These are phyloP conservation scores for Mortierella antarctica DNA, from an alignment of 192 early-diverging fungal species.

Conservation along the genomic window DNA sequence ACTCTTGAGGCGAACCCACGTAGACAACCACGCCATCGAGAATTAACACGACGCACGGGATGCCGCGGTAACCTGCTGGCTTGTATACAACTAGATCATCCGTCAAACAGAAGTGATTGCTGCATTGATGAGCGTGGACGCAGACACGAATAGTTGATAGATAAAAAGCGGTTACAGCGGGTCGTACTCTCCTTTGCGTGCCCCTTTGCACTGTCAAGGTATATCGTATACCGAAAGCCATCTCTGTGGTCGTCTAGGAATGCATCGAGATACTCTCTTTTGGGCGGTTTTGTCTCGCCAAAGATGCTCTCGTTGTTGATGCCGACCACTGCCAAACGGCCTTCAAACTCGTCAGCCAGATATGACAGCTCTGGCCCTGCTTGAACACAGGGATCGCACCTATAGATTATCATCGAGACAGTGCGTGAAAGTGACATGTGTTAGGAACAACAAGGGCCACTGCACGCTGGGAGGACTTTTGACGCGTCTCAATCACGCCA, in stretches of 20 bases:
- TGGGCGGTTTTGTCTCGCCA: conserved; percentile 12
- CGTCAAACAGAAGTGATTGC: not conserved
- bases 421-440: not conserved
- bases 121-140: not conserved
- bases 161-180: not conserved
- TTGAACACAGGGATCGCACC: conserved; percentile 44
- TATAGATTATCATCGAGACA: not conserved
- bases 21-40: conserved; percentile 32
- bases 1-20: conserved; percentile 41
- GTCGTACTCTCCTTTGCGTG: conserved; percentile 39
- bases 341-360: conserved; percentile 30
- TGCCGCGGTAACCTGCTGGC: conserved; percentile 37
- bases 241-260: conserved; percentile 27
- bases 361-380: conserved; percentile 43
- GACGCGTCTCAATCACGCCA: not conserved
- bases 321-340: conserved; percentile 28
- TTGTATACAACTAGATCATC: conserved; percentile 36
- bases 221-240: conserved; percentile 40
- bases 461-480: not conserved
- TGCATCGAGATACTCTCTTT: conserved; percentile 5
- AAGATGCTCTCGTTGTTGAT: conserved; percentile 53
- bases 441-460: not conserved
- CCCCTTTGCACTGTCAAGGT: conserved; percentile 37
- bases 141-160: not conserved
- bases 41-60: conserved; percentile 37